Evolutionary conservation across 1,284 basidiomycete species (phyloP).

Genomic region (Melampsora occidentalis): DNA sequence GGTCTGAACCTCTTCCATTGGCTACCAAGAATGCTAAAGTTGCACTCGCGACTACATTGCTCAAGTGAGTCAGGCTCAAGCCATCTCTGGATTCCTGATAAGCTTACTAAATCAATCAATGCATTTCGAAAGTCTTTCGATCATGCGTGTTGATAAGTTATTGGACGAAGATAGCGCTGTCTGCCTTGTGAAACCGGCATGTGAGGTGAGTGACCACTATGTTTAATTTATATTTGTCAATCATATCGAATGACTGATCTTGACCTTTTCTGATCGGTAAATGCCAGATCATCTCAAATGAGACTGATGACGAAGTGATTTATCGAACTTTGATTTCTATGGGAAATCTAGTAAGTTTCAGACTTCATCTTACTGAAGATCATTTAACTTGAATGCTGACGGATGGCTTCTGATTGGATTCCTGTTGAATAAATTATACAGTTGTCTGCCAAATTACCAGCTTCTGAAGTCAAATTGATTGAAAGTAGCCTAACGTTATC

Average conservation of each 20-base stretch:
- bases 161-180: not conserved
- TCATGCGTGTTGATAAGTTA: not conserved
- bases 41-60: slow-evolving; percentile 29
- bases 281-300: not conserved
- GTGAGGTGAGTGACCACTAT: not conserved
- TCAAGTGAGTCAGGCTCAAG: slow-evolving; percentile 21
- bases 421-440: too few relatives aligned
- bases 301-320: slow-evolving; percentile 29
- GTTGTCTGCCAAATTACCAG: too few relatives aligned
- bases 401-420: too few relatives aligned
- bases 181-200: not conserved
- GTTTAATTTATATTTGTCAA: not conserved
- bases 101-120: not conserved
- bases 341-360: slow-evolving; percentile 31
- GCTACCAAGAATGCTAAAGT: slow-evolving; percentile 36
- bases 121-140: not conserved
- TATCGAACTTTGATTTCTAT: slow-evolving; percentile 32
- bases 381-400: too few relatives aligned
- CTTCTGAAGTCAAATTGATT: too few relatives aligned
- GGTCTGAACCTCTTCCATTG: not conserved
- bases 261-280: not conserved
- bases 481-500: too few relatives aligned
- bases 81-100: not conserved
- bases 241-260: not conserved
- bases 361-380: too few relatives aligned